A percentile compares a stretch with the other conserved stretches of the same genome.
Evolutionary conservation across 495 filamentous ascomycete species (phyloP).

Genomic region (Apodospora peruviana): DNA sequence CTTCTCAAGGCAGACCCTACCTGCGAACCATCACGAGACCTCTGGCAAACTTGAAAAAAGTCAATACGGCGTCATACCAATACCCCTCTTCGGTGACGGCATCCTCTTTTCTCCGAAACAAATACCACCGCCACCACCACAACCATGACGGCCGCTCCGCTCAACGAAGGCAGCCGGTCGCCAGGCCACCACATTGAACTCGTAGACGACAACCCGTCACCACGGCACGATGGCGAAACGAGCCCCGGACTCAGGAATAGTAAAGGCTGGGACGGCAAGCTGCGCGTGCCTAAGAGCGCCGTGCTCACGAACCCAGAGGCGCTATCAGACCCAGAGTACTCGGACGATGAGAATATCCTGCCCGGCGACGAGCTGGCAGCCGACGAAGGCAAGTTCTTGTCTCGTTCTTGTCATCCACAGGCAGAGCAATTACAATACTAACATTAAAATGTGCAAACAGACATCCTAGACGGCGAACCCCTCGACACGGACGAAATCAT

Average conservation of each 20-base stretch:
- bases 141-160: conserved; percentile 27
- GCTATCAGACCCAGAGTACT: conserved; percentile 76
- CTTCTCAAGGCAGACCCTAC: too few relatives aligned
- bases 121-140: too few relatives aligned
- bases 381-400: conserved; percentile 62
- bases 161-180: conserved; percentile 26
- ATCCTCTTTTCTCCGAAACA: too few relatives aligned
- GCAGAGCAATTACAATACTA: neutral
- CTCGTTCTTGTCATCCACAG: neutral
- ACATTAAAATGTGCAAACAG: conserved; percentile 17
- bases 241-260: conserved; percentile 49
- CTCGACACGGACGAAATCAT: conserved; percentile 72
- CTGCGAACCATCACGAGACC: too few relatives aligned
- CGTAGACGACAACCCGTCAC: conserved; percentile 30
- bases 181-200: conserved; percentile 39
- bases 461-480: conserved; percentile 50
- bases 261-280: conserved; percentile 92
- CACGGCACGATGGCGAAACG: conserved; percentile 33
- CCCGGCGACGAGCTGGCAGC: conserved; percentile 71
- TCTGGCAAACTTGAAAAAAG: too few relatives aligned
- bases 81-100: too few relatives aligned
- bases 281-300: conserved; percentile 60
- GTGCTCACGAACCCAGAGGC: conserved; percentile 71
- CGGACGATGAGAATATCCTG: conserved; percentile 69
- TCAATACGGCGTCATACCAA: too few relatives aligned